These are phyloP conservation scores for Rhodotorula sp. DNA, from an alignment of 1,284 basidiomycete species.

Conservation along the genomic window DNA sequence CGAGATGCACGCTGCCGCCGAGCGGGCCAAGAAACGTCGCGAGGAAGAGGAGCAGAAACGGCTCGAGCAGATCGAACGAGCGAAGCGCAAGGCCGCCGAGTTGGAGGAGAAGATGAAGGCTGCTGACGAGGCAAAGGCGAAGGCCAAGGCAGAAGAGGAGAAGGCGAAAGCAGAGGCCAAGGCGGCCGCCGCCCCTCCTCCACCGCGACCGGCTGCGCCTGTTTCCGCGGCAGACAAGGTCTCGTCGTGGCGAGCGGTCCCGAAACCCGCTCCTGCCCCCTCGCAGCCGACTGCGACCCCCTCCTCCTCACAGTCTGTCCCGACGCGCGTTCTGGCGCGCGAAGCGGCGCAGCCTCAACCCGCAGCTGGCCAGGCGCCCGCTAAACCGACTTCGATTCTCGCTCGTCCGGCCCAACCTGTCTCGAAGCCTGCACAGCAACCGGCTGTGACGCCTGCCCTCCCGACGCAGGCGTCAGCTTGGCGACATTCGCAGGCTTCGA, in stretches of 20 bases:
- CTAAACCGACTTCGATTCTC: not conserved
- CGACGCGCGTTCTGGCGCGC: slow-evolving; percentile 26
- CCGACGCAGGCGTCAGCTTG: slow-evolving; percentile 15
- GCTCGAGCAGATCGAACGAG: slow-evolving; percentile 76
- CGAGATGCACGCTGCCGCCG: slow-evolving; percentile 85
- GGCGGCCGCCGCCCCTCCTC: not conserved
- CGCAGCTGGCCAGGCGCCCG: not conserved
- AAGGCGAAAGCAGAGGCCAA: not conserved
- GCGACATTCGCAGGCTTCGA: slow-evolving; percentile 6
- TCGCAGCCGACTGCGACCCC: not conserved
- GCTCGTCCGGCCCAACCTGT: not conserved
- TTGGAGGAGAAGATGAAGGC: slow-evolving; percentile 66
- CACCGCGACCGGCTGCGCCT: not conserved
- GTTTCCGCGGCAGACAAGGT: not conserved
- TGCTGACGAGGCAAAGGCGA: not conserved
- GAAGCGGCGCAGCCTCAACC: slow-evolving; percentile 2
- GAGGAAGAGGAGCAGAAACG: slow-evolving; percentile 83
- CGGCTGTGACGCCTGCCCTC: not conserved
- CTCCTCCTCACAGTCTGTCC: not conserved
- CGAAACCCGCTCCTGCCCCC: slow-evolving; percentile 15
- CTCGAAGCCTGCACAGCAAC: not conserved
- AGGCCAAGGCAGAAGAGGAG: slow-evolving; percentile 4
- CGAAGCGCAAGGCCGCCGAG: slow-evolving; percentile 77
- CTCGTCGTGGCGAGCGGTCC: slow-evolving; percentile 24
- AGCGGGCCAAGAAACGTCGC: slow-evolving; percentile 67